A percentile compares a stretch with the other conserved stretches of the same genome.
phyloP scores from a whole-genome alignment of 2,329 filamentous ascomycete genomes.

The Podosphaera leucotricha region DNA sequence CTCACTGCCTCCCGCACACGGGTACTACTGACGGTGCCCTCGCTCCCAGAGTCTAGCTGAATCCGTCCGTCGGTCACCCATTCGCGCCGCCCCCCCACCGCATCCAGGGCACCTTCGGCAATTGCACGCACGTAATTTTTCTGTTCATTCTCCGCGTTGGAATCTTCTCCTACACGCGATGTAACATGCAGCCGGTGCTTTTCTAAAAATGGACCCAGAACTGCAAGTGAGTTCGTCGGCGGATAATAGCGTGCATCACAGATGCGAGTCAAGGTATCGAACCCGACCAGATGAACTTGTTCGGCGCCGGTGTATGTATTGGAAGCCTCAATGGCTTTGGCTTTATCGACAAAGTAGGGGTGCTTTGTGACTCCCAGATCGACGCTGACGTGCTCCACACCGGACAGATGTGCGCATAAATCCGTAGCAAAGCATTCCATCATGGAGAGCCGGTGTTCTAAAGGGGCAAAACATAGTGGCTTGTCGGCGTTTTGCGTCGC shows the following conservation, averaged over 20 bases:
- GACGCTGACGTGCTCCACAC: slow-evolving; percentile 7
- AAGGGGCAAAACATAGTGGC: slow-evolving; percentile 39
- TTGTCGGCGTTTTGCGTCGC: slow-evolving; percentile 44
- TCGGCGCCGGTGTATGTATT: slow-evolving; percentile 19
- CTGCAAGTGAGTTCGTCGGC: slow-evolving; percentile 24
- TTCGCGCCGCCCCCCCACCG: slow-evolving; percentile 27
- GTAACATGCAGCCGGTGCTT: slow-evolving; percentile 38
- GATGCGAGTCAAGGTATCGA: slow-evolving; percentile 52
- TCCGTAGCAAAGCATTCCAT: slow-evolving; percentile 47
- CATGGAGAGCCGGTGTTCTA: slow-evolving; percentile 43
- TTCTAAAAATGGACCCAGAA: slow-evolving; percentile 38
- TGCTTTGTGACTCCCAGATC: slow-evolving; percentile 49
- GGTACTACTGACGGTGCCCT: slow-evolving; percentile 31
- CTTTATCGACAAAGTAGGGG: slow-evolving; percentile 56
- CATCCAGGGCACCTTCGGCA: slow-evolving; percentile 22
- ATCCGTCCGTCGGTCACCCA: slow-evolving; percentile 33
- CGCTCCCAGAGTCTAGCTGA: slow-evolving; percentile 29
- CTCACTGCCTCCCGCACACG: slow-evolving; percentile 34
- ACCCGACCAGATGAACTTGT: slow-evolving; percentile 51
- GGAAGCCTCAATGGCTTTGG: slow-evolving; percentile 26
- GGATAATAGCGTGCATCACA: slow-evolving; percentile 50
- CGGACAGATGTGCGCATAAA: slow-evolving; percentile 17
- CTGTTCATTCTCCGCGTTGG: slow-evolving; percentile 33
- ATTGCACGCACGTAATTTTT: slow-evolving; percentile 28
- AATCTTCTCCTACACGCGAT: slow-evolving; percentile 34